A percentile compares a stretch with the other conserved stretches of the same genome.
phyloP scores from a whole-genome alignment of 352 stramenopile genomes.

The Thalassiosira mediterranea region DNA sequence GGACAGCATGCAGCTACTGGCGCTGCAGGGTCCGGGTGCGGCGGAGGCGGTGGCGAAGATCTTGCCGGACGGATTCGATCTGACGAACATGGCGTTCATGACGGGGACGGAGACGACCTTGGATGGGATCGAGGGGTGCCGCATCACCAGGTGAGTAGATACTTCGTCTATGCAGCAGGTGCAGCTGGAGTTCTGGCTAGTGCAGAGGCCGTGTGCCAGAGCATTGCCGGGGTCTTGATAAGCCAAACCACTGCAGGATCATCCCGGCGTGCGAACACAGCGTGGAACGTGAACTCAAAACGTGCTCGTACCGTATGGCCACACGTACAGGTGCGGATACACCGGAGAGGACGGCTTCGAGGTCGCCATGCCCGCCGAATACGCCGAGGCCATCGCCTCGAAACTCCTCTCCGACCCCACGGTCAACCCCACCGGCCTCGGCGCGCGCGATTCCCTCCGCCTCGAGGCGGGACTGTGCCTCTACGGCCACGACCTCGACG shows the following conservation, averaged over 20 bases:
- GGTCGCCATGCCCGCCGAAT: conserved; percentile 88
- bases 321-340: conserved; percentile 98
- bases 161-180: conserved; percentile 10
- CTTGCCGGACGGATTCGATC: conserved; percentile 87
- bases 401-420: conserved; percentile 86
- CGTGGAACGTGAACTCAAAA: no score
- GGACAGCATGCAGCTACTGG: conserved; percentile 92
- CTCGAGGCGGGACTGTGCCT: conserved; percentile 98
- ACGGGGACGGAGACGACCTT: conserved; percentile 90
- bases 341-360: conserved; percentile 99
- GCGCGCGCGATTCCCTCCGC: conserved; percentile 95
- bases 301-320: no score
- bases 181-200: no score
- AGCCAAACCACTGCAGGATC: no score
- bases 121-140: conserved; percentile 86
- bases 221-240: no score
- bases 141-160: conserved; percentile 72
- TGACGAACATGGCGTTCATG: conserved; percentile 96
- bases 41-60: conserved; percentile 87
- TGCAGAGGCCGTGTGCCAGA: no score
- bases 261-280: no score
- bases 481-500: conserved; percentile 98
- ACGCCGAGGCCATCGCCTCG: conserved; percentile 80
- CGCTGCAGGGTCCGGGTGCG: conserved; percentile 93
- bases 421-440: conserved; percentile 89